Evolutionary conservation across 2,329 filamentous ascomycete species (phyloP), one percentile per base, ranked within the genome.

Genomic region (Cladosporium sp.): DNA sequence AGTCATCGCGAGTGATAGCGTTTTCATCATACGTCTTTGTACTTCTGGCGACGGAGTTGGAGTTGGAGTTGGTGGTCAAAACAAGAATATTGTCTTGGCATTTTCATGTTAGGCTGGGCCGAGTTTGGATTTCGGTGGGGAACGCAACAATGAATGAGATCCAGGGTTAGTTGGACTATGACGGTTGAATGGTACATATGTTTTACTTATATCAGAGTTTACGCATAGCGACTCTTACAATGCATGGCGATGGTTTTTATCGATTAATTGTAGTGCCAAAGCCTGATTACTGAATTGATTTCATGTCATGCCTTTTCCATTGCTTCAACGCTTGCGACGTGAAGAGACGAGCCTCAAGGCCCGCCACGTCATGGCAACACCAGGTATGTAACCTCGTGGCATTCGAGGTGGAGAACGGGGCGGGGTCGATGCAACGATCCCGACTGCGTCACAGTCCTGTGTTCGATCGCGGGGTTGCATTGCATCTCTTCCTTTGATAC

Each of bases 1-100:
- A 16, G 14, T 21, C 28, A 21, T 16, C 28, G 26, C 16, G 52
- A 21, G 26, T 33, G 28, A 21, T 31, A 33, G 26, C 31, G 14
- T 33, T 55, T 29, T 33, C 26, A 23, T 55, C 29, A 31, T 55
- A 5, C 28, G n/a, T 55, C 16, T 55, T 29, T 29, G 52, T 18
- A n/a, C 10, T 55, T 55, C 28, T 55, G 52, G 52, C 52, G 52
- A 55, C 29, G 52, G 52, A 21, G 52, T 55, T 55, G 28, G 28
- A 31, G 52, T 31, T 55, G 18, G 28, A 31, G 52, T 31, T 55
- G 18, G n/a, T 16, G 33, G 52, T 33, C 18, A 21, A 53, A 31
- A 33, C n/a, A 21, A 55, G n/a, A 55, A 33, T 33, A 33, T 33
- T 33, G 11, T 46, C 40, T 21, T 46, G 40, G 40, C 40, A 46